Conservation (phyloP, 331 rosid genomes). For the Stylosanthes scabra region DNA sequence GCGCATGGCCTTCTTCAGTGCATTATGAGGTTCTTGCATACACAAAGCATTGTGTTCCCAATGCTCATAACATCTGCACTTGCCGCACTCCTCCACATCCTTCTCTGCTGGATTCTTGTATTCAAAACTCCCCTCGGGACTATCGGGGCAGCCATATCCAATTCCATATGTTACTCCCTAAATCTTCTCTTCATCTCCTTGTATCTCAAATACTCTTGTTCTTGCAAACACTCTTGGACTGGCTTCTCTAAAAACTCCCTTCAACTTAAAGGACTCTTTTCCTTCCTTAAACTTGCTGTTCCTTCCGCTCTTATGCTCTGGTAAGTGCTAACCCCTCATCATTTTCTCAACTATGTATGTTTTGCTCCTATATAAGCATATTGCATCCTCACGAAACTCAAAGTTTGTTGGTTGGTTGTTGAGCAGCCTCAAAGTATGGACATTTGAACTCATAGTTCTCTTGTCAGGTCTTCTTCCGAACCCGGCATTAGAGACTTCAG, state of each 20-base stretch:
- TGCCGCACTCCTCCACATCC: constrained; percentile 54
- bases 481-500: constrained; percentile 77
- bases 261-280: constrained; percentile 38
- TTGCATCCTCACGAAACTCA: not conserved
- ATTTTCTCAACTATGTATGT: not conserved
- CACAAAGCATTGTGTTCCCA: constrained; percentile 72
- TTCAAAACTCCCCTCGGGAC: constrained; percentile 58
- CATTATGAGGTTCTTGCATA: constrained; percentile 66
- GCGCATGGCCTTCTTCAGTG: constrained; percentile 72
- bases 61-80: constrained; percentile 64
- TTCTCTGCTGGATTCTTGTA: constrained; percentile 69
- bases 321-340: constrained; percentile 46
- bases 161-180: constrained; percentile 62
- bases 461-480: constrained; percentile 83
- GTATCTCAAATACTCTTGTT: constrained; percentile 69
- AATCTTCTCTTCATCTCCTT: constrained; percentile 57
- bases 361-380: not conserved
- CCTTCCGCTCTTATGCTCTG: constrained; percentile 82
- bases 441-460: constrained; percentile 78
- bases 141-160: constrained; percentile 71
- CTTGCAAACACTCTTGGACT: constrained; percentile 66
- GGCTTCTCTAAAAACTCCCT: constrained; percentile 65
- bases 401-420: constrained; percentile 2
- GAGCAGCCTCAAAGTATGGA: constrained; percentile 77
- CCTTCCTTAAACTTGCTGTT: constrained; percentile 60